phyloP scores from a whole-genome alignment of 805 yeast genomes.

The Nakazawaea molendinolei region DNA sequence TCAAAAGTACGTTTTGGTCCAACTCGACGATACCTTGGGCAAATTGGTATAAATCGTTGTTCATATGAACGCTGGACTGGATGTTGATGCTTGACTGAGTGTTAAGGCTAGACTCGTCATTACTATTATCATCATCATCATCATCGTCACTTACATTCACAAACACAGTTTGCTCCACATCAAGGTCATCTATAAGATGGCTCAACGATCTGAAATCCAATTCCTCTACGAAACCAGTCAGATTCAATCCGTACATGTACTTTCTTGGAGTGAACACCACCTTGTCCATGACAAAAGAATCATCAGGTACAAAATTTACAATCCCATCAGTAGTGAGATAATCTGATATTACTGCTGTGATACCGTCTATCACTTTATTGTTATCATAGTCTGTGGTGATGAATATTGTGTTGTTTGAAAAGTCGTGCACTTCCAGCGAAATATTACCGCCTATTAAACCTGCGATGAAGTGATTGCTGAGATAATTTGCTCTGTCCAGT shows the following conservation, averaged over 20 bases:
- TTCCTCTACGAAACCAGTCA: slow-evolving; percentile 63
- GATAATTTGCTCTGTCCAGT: slow-evolving; percentile 20
- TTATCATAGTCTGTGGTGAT: slow-evolving; percentile 24
- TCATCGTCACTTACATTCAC: slow-evolving; percentile 33
- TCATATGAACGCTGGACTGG: slow-evolving; percentile 21
- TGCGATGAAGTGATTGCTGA: slow-evolving; percentile 30
- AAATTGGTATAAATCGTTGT: slow-evolving; percentile 58
- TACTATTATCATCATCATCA: slow-evolving; percentile 24
- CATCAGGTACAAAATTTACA: slow-evolving; percentile 37
- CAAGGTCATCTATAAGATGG: slow-evolving; percentile 47
- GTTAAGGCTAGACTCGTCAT: too few relatives aligned
- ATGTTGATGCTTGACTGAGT: slow-evolving; percentile 1
- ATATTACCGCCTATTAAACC: slow-evolving; percentile 41
- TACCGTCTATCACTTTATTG: slow-evolving; percentile 27
- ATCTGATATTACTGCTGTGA: slow-evolving; percentile 30
- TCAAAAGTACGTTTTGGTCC: slow-evolving; percentile 30
- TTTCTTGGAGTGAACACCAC: slow-evolving; percentile 46
- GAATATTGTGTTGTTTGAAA: slow-evolving; percentile 11
- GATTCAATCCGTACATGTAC: slow-evolving; percentile 51
- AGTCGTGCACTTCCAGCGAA: slow-evolving; percentile 22
- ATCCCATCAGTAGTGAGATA: slow-evolving; percentile 40
- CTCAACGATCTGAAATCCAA: slow-evolving; percentile 52
- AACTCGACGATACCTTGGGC: slow-evolving; percentile 36
- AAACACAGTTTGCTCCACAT: slow-evolving; percentile 54
- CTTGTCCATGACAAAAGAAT: slow-evolving; percentile 19